Evolutionary conservation across 352 stramenopile genomes (phyloP), one percentile per base, ranked within the genome.

Genomic region (Elongisporangium undulatum): DNA sequence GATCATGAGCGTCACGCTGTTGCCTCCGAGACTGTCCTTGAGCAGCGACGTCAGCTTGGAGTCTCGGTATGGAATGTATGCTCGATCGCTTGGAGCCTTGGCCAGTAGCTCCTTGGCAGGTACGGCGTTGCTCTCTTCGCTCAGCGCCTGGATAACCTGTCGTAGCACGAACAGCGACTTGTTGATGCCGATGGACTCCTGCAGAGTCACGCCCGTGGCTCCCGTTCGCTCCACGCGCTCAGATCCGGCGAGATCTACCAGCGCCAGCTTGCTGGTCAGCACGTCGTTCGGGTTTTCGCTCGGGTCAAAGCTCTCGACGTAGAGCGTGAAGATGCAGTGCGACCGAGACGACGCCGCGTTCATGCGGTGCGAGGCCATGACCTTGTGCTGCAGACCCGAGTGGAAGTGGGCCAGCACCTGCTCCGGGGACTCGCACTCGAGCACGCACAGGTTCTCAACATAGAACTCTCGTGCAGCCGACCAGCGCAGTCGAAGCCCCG

Each of bases 1-100:
- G 22, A 90, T 73, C 75, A 90, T 86, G 50, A 90, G 69, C 55
- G 79, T 90, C 55, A 82, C 66, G 19, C 72, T 75, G 54, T 90
- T 88, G 34, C 79, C 79, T 2, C 79, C 75, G 2, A 90, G 66
- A 58, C 66, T 77, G 60, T 86, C 77, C 63, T 86, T 84, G 17
- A 88, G 68, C 45, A 88, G 59, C 23, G 70, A 79, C 21, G 78
- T 88, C 26, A 88, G 72, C 62, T 88, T 88, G 15, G 75, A 86
- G 62, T 88, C 78, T 38, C 78, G 74, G 50, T 85, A 88, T 19
- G 78, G 78, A 41, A 86, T 81, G 56, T 88, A 41, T 2, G 29
- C 29, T 41, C 29, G 4, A 41, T 41, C 29, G 29, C 9, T 41
- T 9, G 29, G 29, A 2, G 29, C 29, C 13, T 41, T 41, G 9